Evolutionary conservation across 2,329 filamentous ascomycete genomes (phyloP), one percentile per base, ranked within the genome.

Genomic region (Neurospora sp.): DNA sequence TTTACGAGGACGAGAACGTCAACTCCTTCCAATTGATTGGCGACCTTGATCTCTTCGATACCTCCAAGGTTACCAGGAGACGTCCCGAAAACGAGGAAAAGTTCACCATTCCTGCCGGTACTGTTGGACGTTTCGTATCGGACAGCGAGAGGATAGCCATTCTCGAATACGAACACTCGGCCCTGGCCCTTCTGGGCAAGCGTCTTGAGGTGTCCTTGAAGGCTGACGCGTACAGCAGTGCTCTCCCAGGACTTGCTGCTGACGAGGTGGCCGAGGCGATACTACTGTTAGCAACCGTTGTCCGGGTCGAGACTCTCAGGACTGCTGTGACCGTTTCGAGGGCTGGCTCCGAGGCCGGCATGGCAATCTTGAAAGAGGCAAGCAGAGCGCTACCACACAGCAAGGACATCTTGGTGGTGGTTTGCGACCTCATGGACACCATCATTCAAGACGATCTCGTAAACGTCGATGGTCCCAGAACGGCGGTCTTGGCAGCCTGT

Each of bases 341-440:
- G 43, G 36, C 62, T 17, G 73, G 72, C 15, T 38, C 71, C 71
- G 75, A 82, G 69, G 75, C 78, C 3, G 81, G 81, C 0, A 73
- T 86, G 36, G 81, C 83, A 28, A 80, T 91, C 12, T 78, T 91
- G 40, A 83, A 86, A 41, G 87, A 89, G 81, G 85, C 83, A 73
- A 87, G 83, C 79, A 88, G 82, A 77, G 86, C 78, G 72, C 82
- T 84, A 73, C 81, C 81, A 33, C 83, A 86, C 41, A 89, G 86
- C 69, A 87, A 84, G 72, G 95, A 97, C 77, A 90, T 98, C 68
- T 86, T 97, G 68, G 88, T 88, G 11, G 87, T 97, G 57, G 83
- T 98, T 37, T 91, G 93, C 74, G 91, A 96, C 72, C 92, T 95
- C 1, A 90, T 98, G 74, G 96, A 98, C 74, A 85, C 85, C 70